phyloP scores from a whole-genome alignment of 306 rosid species.

The Castanea crenata region DNA sequence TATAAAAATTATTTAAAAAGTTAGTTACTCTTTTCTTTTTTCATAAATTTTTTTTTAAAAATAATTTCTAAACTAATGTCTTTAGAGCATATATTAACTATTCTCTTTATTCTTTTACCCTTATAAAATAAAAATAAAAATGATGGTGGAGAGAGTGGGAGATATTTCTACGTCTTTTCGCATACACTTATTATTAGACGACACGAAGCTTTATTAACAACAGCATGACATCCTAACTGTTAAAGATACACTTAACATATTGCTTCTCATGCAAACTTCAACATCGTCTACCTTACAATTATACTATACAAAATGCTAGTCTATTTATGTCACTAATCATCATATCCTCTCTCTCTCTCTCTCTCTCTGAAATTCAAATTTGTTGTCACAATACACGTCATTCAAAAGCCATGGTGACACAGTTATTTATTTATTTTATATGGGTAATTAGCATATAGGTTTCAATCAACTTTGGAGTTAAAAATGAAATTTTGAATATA shows the following conservation, averaged over 20 bases:
- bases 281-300: background rate
- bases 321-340: background rate
- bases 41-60: too few species aligned
- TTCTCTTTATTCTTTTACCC: too few species aligned
- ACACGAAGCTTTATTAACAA: background rate
- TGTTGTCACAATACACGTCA: constrained; percentile 5
- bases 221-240: background rate
- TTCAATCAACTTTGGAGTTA: too few species aligned
- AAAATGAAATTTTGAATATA: background rate
- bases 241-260: background rate
- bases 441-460: background rate
- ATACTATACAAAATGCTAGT: background rate
- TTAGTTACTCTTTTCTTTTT: too few species aligned
- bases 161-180: background rate
- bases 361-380: background rate
- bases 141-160: background rate
- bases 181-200: background rate
- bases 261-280: constrained; percentile 7
- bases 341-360: background rate
- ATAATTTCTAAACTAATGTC: fast-evolving
- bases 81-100: too few species aligned
- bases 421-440: background rate
- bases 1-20: too few species aligned
- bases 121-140: background rate
- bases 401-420: background rate